Base-by-base conservation (phyloP, 164 flowering plant species). In the Tetracentron sinense region DNA sequence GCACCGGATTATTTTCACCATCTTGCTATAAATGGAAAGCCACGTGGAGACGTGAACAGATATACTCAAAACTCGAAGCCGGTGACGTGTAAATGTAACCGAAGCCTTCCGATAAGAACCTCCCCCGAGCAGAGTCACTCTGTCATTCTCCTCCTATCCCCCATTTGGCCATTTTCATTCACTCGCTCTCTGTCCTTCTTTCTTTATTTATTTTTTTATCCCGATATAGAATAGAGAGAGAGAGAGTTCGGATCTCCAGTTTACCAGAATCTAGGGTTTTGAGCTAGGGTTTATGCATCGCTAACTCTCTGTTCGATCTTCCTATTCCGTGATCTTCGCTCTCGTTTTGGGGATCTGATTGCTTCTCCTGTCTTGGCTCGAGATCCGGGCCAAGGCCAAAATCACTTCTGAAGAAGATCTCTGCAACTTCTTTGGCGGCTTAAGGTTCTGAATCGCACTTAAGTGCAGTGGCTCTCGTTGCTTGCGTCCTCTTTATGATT, bases 311-410 rank as follows among this genome's bases (percentile, higher is more conserved):
- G 8, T 33, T 56, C 1, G 44, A 5, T 31, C 67, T 28, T 19
- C 17, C 20, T 0, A 49, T 42, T 38, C 29, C 10, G 14, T 6
- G 12, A 14, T 42, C 21, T 21, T 59, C 16, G 15, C 8, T 22
- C 47, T 23, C 2, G 61, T 21, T 52, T 55, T 27, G 33, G 31
- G 35, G 66, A 68, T 60, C 50, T 17, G 55, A 38, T 28, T 35
- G 31, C 64, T 60, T 60, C 59, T 42, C 19, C 19, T 28, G 70
- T 62, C 74, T 71, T 71, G 70, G 70, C 74, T 71, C 74, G 71
- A 67, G 75, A 66, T 67, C 67, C 71, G 71, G 74, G 96, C 90
- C 92, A 85, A 82, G 90, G 67, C 75, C 78, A 66, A 82, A 69
- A 74, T 77, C 69, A 62, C 53, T 56, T 6, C n/a, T 0, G 30